Conservation (phyloP, 306 rosid genomes). For the Rosa multiflora region DNA sequence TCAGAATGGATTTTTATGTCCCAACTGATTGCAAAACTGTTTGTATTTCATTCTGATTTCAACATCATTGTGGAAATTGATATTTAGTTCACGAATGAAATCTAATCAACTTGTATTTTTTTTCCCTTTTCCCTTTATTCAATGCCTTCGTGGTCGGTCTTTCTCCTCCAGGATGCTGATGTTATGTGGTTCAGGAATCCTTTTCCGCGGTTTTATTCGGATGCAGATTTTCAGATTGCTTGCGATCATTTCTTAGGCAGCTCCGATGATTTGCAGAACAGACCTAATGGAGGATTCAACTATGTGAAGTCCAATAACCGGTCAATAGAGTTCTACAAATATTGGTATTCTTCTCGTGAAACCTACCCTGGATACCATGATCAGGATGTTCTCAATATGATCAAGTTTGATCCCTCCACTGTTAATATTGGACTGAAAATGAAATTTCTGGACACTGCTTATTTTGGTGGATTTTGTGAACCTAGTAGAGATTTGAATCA, state of each 20-base stretch:
- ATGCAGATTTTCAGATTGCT: conserved; percentile 91
- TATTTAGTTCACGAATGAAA: conserved; percentile 1
- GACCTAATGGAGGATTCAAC: conserved; percentile 92
- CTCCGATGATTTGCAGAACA: conserved; percentile 61
- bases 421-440: conserved; percentile 57
- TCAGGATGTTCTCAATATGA: conserved; percentile 91
- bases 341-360: conserved; percentile 78
- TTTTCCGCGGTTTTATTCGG: conserved; percentile 63
- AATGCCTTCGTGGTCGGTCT: conserved; percentile 6
- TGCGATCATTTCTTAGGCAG: conserved; percentile 83
- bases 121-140: conserved; percentile 14
- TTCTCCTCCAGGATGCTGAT: conserved; percentile 80
- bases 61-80: background rate
- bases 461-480: conserved; percentile 94
- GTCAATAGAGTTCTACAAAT: conserved; percentile 80
- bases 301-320: conserved; percentile 80
- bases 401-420: conserved; percentile 68
- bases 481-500: conserved; percentile 90
- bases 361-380: conserved; percentile 82
- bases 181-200: conserved; percentile 98
- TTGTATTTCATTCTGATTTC: background rate
- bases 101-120: conserved; percentile 7
- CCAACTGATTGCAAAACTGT: no score
- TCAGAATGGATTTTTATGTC: no score
- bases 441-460: conserved; percentile 81